Evolutionary conservation across 306 rosid species (phyloP).

Genomic region (Spatholobus suberectus): DNA sequence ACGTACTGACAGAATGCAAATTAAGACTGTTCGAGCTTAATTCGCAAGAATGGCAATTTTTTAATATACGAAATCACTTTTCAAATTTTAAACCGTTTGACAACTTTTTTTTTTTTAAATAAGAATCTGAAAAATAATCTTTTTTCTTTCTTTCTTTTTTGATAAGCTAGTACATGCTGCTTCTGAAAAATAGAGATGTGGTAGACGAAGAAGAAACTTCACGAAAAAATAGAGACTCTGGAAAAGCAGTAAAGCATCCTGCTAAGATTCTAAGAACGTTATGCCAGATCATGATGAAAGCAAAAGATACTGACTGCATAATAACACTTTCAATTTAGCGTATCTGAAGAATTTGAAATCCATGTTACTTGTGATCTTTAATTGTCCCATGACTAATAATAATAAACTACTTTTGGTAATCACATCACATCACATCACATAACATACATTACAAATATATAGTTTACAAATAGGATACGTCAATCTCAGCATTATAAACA

Average conservation of each 20-base stretch:
- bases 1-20: no score
- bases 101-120: no score
- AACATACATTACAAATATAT: not conserved
- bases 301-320: not conserved
- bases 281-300: not conserved
- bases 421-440: not conserved
- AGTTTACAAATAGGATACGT: constrained; percentile 24
- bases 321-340: not conserved
- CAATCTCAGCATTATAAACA: constrained; percentile 16
- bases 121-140: no score
- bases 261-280: no score
- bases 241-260: no score
- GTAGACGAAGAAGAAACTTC: no score
- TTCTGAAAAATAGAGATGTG: not conserved
- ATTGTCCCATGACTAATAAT: not conserved
- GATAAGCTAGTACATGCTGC: not conserved
- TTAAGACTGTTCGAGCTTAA: not conserved
- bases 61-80: no score
- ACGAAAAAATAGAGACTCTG: no score
- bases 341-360: not conserved
- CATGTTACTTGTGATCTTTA: not conserved
- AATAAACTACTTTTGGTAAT: not conserved
- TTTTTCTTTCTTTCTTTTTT: no score
- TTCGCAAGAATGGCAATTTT: not conserved
- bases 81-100: no score